Evolutionary conservation across 768 basidiomycete genomes (phyloP).

Genomic region (Termitomyces sp.): DNA sequence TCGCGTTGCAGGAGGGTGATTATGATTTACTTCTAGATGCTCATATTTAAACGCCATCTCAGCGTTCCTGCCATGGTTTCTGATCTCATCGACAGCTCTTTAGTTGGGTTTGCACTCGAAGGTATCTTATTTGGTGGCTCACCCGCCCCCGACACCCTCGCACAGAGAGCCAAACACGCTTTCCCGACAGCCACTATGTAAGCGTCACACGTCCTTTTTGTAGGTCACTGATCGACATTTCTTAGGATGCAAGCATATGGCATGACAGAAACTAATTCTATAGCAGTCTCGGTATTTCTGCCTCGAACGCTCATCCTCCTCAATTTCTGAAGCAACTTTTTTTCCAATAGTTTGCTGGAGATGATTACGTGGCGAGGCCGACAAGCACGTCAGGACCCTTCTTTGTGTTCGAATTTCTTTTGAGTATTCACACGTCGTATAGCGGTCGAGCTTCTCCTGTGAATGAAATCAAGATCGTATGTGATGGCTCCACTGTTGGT

Average conservation of each 20-base stretch:
- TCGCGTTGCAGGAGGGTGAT: slow-evolving; percentile 46
- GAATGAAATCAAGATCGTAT: slow-evolving; percentile 49
- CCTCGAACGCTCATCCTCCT: background rate
- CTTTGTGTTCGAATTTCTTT: background rate
- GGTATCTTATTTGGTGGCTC: slow-evolving; percentile 48
- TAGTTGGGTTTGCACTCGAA: slow-evolving; percentile 40
- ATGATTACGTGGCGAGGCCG: slow-evolving; percentile 50
- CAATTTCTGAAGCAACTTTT: background rate
- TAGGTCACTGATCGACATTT: background rate
- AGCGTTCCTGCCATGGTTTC: slow-evolving; percentile 63
- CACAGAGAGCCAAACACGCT: slow-evolving; percentile 34
- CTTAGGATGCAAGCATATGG: slow-evolving; percentile 50
- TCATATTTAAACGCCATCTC: background rate
- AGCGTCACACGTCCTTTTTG: slow-evolving; percentile 3
- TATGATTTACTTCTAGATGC: background rate
- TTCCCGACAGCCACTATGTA: slow-evolving; percentile 44
- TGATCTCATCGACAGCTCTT: slow-evolving; percentile 48
- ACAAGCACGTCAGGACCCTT: slow-evolving; percentile 38
- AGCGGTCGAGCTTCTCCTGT: slow-evolving; percentile 56
- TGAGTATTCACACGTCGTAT: background rate
- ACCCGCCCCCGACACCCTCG: slow-evolving; percentile 42
- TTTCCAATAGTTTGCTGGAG: slow-evolving; percentile 35
- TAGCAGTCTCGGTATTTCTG: slow-evolving; percentile 37
- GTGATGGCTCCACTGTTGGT: slow-evolving; percentile 28
- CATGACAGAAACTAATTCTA: slow-evolving; percentile 56